Evolutionary conservation across 2,329 filamentous ascomycete genomes (phyloP).

Genomic region (Pezicula neosporulosa): DNA sequence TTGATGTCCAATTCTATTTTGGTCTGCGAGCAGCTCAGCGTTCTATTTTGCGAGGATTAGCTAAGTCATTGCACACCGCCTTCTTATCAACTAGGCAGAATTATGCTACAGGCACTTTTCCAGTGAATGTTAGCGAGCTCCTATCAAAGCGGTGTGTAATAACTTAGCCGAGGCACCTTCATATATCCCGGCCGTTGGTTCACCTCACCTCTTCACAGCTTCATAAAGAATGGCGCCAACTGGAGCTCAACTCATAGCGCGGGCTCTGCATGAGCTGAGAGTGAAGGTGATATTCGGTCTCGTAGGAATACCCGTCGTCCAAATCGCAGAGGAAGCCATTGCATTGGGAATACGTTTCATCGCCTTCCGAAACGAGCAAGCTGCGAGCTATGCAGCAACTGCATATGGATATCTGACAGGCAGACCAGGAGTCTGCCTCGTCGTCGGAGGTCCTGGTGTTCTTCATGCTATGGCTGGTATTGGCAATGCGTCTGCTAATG

Average conservation of each 20-base stretch:
- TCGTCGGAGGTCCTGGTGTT: conserved; percentile 57
- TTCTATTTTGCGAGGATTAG: too few relatives aligned
- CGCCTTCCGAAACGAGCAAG: conserved; percentile 56
- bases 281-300: conserved; percentile 15
- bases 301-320: conserved; percentile 41
- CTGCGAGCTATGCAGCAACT: conserved; percentile 53
- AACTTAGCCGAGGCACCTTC: too few relatives aligned
- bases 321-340: conserved; percentile 54
- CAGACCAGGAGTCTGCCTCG: conserved; percentile 50
- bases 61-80: too few relatives aligned
- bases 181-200: too few relatives aligned
- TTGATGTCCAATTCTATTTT: too few relatives aligned
- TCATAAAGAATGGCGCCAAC: conserved; percentile 8
- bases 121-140: too few relatives aligned
- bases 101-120: too few relatives aligned
- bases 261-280: conserved; percentile 11
- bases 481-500: conserved; percentile 49
- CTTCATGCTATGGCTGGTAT: conserved; percentile 55
- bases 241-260: conserved; percentile 12
- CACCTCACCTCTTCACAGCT: neutral
- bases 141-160: too few relatives aligned
- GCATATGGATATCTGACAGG: conserved; percentile 57
- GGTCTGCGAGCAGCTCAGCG: too few relatives aligned
- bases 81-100: too few relatives aligned
- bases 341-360: conserved; percentile 54